These are phyloP conservation scores for Malbranchea cinnamomea DNA, from an alignment of 2,329 filamentous ascomycete genomes.

Conservation along the genomic window DNA sequence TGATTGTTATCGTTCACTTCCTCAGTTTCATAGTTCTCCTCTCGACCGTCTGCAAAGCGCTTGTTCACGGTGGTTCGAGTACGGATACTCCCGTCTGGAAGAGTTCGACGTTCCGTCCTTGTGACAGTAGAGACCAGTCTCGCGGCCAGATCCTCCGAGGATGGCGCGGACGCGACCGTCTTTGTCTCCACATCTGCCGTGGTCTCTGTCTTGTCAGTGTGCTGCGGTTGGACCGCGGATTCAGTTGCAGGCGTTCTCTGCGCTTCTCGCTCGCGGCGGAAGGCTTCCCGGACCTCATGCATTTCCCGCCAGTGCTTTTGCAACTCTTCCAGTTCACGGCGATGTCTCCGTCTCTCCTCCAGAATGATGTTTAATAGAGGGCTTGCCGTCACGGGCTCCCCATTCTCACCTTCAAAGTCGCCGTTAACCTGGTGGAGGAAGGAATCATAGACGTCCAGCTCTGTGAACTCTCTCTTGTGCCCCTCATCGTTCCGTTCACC, in stretches of 20 bases:
- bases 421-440: constrained; percentile 28
- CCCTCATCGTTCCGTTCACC: constrained; percentile 13
- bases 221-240: no score
- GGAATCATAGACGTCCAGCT: constrained; percentile 40
- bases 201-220: neutral
- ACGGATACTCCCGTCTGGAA: constrained; percentile 42
- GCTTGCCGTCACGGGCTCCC: constrained; percentile 19
- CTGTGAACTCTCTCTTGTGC: constrained; percentile 23
- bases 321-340: constrained; percentile 12
- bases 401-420: no score
- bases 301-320: constrained; percentile 6
- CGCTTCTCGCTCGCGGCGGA: no score
- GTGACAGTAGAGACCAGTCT: constrained; percentile 40
- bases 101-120: constrained; percentile 39
- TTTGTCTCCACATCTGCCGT: neutral
- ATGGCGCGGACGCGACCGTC: neutral
- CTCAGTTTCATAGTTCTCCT: constrained; percentile 40
- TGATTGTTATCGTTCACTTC: neutral
- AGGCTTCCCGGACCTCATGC: constrained; percentile 9
- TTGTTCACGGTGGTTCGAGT: constrained; percentile 44
- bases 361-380: constrained; percentile 22
- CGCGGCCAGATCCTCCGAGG: constrained; percentile 2
- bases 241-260: no score
- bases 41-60: constrained; percentile 44
- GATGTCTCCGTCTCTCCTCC: constrained; percentile 17